These are phyloP conservation scores for Neurospora sublineolata DNA, from an alignment of 495 filamentous ascomycete species.

Conservation along the genomic window DNA sequence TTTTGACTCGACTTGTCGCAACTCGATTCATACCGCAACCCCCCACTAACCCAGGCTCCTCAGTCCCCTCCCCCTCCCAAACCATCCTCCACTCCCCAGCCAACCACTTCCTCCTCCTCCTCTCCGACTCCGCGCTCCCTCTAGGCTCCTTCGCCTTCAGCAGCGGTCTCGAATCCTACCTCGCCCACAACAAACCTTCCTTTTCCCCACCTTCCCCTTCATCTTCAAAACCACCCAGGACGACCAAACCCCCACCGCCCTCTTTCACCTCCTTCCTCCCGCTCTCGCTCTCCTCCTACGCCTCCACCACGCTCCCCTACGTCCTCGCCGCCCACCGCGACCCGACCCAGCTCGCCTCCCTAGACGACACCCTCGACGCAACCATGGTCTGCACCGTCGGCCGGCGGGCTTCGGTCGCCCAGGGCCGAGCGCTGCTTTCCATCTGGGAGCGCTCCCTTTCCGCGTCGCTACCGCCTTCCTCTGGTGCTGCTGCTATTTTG, in stretches of 20 bases:
- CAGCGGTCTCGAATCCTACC: slow-evolving; percentile 85
- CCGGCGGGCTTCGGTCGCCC: slow-evolving; percentile 68
- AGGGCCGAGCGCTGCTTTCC: slow-evolving; percentile 72
- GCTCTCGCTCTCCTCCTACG: slow-evolving; percentile 65
- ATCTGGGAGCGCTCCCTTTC: slow-evolving; percentile 79
- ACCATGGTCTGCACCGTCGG: slow-evolving; percentile 78
- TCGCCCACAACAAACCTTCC: slow-evolving; percentile 55
- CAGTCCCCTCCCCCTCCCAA: background rate
- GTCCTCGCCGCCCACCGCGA: slow-evolving; percentile 61
- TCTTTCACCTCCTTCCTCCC: slow-evolving; percentile 66
- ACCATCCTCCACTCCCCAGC: slow-evolving; percentile 10
- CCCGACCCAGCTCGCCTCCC: slow-evolving; percentile 41
- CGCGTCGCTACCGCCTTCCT: slow-evolving; percentile 2
- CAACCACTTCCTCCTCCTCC: slow-evolving; percentile 72
- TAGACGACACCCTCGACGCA: slow-evolving; percentile 84
- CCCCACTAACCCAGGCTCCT: background rate
- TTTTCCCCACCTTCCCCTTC: slow-evolving; percentile 6
- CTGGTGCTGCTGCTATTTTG: slow-evolving; percentile 9
- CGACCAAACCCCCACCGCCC: slow-evolving; percentile 13
- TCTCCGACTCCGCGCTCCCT: slow-evolving; percentile 91
- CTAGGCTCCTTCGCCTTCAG: slow-evolving; percentile 96
- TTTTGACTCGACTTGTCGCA: background rate
- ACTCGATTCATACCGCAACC: background rate
- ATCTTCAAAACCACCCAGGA: slow-evolving; percentile 2
- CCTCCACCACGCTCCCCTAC: slow-evolving; percentile 74